A percentile compares a stretch with the other conserved stretches of the same genome.
These are phyloP conservation scores for Xylaria acuta DNA, from an alignment of 495 filamentous ascomycete species.

Conservation along the genomic window DNA sequence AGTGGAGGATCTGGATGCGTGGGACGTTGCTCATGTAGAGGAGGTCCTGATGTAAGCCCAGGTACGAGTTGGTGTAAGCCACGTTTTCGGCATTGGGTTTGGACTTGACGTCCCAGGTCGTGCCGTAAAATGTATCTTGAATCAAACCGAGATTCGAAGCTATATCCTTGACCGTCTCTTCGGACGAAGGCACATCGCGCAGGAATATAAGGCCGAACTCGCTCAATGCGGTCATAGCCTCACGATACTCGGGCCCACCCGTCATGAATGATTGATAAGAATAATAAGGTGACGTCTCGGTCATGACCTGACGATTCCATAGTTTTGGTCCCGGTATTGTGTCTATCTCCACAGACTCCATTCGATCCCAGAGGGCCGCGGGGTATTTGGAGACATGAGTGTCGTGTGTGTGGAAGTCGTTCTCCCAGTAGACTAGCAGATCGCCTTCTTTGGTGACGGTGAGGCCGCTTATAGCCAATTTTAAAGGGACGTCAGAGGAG, in stretches of 20 bases:
- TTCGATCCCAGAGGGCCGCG: not conserved
- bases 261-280: constrained; percentile 75
- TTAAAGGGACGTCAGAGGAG: constrained; percentile 69
- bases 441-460: constrained; percentile 43
- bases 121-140: constrained; percentile 85
- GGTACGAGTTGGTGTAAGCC: constrained; percentile 80
- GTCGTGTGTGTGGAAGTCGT: constrained; percentile 31
- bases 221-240: constrained; percentile 57
- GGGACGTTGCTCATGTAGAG: constrained; percentile 85
- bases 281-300: constrained; percentile 45
- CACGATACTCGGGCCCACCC: constrained; percentile 53
- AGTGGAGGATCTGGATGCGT: constrained; percentile 84
- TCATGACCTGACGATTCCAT: constrained; percentile 46
- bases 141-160: constrained; percentile 74
- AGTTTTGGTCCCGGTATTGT: constrained; percentile 10
- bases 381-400: constrained; percentile 33
- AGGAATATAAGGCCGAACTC: constrained; percentile 77
- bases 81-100: constrained; percentile 84
- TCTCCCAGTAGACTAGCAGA: constrained; percentile 64
- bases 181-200: constrained; percentile 67
- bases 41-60: constrained; percentile 91
- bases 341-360: not conserved
- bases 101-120: constrained; percentile 84
- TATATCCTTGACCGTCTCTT: constrained; percentile 69
- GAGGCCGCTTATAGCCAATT: constrained; percentile 51